Percentiles rank a stretch among this genome's conserved stretches.
Conservation (phyloP, 306 rosid genomes). For the Quercus gilva region DNA sequence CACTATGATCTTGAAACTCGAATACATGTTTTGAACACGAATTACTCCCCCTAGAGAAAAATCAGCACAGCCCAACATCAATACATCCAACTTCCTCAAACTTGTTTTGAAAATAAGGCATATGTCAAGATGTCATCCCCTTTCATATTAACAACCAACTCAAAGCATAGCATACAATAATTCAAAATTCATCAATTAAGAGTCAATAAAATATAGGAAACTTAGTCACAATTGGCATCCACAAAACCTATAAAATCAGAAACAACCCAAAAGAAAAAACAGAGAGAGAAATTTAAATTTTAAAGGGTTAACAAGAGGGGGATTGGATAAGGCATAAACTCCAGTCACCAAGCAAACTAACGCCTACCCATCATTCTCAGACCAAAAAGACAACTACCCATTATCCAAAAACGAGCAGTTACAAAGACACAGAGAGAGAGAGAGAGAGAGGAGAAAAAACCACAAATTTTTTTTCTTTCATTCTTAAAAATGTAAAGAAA, state of each 20-base stretch:
- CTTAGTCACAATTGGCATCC: background rate
- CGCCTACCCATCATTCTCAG: background rate
- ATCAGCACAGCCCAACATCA: background rate
- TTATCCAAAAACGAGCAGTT: background rate
- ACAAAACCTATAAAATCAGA: background rate
- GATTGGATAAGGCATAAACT: no score
- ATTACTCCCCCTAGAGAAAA: background rate
- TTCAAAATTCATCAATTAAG: background rate
- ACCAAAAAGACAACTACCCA: background rate
- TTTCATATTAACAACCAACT: background rate
- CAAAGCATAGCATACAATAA: constrained; percentile 2
- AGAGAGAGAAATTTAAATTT: no score
- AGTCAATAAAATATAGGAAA: background rate
- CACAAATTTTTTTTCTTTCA: background rate
- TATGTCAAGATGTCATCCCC: background rate
- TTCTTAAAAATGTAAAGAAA: no score
- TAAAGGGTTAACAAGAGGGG: no score
- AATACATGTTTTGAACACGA: background rate
- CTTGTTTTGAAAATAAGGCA: background rate
- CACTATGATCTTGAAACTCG: no score
- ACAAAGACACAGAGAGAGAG: no score
- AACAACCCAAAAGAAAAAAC: background rate
- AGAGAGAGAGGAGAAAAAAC: background rate
- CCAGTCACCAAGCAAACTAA: background rate
- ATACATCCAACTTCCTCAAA: background rate